phyloP scores from a whole-genome alignment of 148 eudicot genomes.

The Camellia granthamiana region DNA sequence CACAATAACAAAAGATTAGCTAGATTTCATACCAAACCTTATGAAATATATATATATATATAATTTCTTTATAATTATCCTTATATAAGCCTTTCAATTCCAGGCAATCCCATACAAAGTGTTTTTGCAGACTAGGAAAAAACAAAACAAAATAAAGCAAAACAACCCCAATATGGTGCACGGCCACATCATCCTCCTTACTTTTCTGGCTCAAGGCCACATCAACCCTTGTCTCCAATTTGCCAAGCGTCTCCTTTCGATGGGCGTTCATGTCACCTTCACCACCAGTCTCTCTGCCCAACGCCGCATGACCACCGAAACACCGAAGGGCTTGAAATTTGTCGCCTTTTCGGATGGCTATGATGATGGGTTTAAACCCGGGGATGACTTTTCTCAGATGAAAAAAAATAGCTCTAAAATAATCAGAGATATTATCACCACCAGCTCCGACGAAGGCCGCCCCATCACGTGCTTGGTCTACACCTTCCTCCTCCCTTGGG shows the following conservation, averaged over 20 bases:
- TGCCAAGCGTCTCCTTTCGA: constrained; percentile 34
- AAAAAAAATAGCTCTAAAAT: too few species aligned
- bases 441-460: constrained; percentile 6
- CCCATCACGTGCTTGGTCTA: constrained; percentile 35
- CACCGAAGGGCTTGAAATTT: too few species aligned
- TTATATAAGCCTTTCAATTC: too few species aligned
- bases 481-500: constrained; percentile 39
- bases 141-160: background rate
- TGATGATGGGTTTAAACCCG: constrained; percentile 4
- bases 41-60: too few species aligned
- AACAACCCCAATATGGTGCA: background rate
- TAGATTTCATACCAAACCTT: too few species aligned
- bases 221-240: constrained; percentile 51
- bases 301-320: too few species aligned
- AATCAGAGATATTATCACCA: background rate
- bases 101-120: too few species aligned
- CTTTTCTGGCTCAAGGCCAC: constrained; percentile 41
- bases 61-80: too few species aligned
- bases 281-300: constrained; percentile 24
- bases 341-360: too few species aligned
- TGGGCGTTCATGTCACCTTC: constrained; percentile 35
- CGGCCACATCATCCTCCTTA: constrained; percentile 30
- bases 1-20: too few species aligned
- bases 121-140: too few species aligned
- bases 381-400: background rate